phyloP scores from a whole-genome alignment of 768 basidiomycete species.

The Suillus clintonianus region DNA sequence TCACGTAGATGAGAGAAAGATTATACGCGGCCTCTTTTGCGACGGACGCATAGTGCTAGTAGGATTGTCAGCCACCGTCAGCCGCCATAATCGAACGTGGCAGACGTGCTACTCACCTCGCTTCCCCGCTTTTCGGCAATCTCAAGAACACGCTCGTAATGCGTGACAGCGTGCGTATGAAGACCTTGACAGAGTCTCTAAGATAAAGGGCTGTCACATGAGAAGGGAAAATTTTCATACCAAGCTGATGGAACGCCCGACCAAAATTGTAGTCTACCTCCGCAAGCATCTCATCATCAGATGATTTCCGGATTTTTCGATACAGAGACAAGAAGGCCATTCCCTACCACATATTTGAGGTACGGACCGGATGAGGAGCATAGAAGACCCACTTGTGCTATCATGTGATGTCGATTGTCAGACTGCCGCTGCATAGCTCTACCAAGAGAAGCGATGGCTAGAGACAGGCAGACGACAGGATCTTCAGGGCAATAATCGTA shows the following conservation, averaged over 20 bases:
- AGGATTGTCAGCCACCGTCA: neutral
- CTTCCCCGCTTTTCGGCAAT: slow-evolving; percentile 47
- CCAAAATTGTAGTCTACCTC: slow-evolving; percentile 96
- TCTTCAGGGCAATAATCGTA: slow-evolving; percentile 84
- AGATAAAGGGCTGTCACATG: neutral
- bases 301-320: slow-evolving; percentile 56
- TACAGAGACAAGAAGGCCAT: slow-evolving; percentile 87
- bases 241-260: slow-evolving; percentile 89
- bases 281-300: slow-evolving; percentile 42
- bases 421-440: slow-evolving; percentile 92
- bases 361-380: neutral
- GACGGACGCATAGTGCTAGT: slow-evolving; percentile 51
- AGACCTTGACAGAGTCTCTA: slow-evolving; percentile 52
- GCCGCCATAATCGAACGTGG: slow-evolving; percentile 2
- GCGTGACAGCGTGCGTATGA: slow-evolving; percentile 76
- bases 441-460: slow-evolving; percentile 85
- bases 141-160: slow-evolving; percentile 79
- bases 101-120: slow-evolving; percentile 29
- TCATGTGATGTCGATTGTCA: slow-evolving; percentile 90
- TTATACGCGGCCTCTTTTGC: slow-evolving; percentile 87
- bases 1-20: slow-evolving; percentile 77
- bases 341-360: slow-evolving; percentile 45
- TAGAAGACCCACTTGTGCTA: slow-evolving; percentile 58
- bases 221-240: slow-evolving; percentile 42
- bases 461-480: slow-evolving; percentile 79